Percentiles rank a stretch among this genome's conserved stretches.
These are phyloP conservation scores for Cytospora mali DNA, from an alignment of 2,329 filamentous ascomycete species.

Conservation along the genomic window DNA sequence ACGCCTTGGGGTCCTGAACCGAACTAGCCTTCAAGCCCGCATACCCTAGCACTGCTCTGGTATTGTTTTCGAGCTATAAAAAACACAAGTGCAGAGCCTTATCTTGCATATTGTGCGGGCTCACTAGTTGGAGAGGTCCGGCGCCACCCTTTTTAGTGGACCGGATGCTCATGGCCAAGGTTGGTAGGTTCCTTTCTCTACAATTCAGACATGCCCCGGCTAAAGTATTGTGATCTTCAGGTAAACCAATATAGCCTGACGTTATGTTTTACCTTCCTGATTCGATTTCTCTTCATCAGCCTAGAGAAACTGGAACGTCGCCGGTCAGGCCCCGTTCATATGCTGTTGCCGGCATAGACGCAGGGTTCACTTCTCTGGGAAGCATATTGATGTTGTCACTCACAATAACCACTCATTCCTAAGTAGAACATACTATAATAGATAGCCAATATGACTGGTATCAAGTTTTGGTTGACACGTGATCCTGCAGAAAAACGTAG, in stretches of 20 bases:
- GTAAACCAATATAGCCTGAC: too few relatives aligned
- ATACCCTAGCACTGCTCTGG: not conserved
- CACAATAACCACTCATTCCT: not conserved
- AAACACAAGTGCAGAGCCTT: not conserved
- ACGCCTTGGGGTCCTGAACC: too few relatives aligned
- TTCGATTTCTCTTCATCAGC: not conserved
- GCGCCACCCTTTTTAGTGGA: not conserved
- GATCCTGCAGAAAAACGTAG: not conserved
- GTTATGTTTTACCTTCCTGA: not conserved
- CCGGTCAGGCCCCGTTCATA: too few relatives aligned
- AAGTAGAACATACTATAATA: not conserved
- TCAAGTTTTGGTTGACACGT: not conserved
- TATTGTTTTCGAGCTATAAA: not conserved
- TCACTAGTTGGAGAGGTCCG: not conserved
- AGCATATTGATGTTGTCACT: too few relatives aligned
- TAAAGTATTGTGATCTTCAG: too few relatives aligned
- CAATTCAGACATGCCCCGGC: too few relatives aligned
- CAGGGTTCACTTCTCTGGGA: too few relatives aligned
- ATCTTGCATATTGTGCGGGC: not conserved
- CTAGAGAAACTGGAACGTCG: not conserved
- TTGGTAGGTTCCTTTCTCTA: too few relatives aligned
- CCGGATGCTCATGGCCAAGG: not conserved
- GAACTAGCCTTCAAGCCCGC: not conserved
- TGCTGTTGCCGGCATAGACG: too few relatives aligned
- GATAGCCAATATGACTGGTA: not conserved